Evolutionary conservation across 2,329 filamentous ascomycete species (phyloP).

Genomic region (Fusarium nurragi): DNA sequence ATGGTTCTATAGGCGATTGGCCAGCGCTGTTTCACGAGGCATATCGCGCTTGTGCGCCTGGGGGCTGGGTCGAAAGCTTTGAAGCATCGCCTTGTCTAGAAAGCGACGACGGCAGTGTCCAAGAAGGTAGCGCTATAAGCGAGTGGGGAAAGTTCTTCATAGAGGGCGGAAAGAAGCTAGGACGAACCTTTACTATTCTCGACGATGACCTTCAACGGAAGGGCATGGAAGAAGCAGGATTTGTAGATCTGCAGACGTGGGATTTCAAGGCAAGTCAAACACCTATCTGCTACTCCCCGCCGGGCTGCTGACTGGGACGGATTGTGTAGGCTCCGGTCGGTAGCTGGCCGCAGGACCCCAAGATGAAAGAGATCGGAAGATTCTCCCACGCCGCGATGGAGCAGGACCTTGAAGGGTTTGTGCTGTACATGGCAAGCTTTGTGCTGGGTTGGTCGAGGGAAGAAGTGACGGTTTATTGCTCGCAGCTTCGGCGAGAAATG

Average conservation of each 20-base stretch:
- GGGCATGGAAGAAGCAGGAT: slow-evolving; percentile 4
- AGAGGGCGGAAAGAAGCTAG: neutral
- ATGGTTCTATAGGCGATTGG: neutral
- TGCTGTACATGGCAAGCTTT: slow-evolving; percentile 17
- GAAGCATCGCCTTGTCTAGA: neutral
- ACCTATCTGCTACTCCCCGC: neutral
- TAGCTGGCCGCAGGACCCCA: slow-evolving; percentile 5
- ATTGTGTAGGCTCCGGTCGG: neutral
- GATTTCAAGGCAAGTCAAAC: neutral
- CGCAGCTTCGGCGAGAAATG: slow-evolving; percentile 18
- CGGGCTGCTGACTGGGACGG: neutral
- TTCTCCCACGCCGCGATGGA: slow-evolving; percentile 12
- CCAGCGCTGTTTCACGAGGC: neutral
- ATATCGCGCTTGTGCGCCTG: neutral
- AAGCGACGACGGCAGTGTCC: neutral
- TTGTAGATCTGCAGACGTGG: neutral
- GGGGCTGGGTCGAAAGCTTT: slow-evolving; percentile 5
- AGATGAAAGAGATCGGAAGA: slow-evolving; percentile 4
- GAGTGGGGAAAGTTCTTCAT: slow-evolving; percentile 9
- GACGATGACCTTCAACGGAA: slow-evolving; percentile 2
- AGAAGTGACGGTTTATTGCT: slow-evolving; percentile 19
- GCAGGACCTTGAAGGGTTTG: slow-evolving; percentile 10
- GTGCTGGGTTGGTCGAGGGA: slow-evolving; percentile 22
- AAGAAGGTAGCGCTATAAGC: neutral
- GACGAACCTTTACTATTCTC: slow-evolving; percentile 1